These are phyloP conservation scores for Acacia crassicarpa DNA, from an alignment of 306 rosid species.

Conservation along the genomic window DNA sequence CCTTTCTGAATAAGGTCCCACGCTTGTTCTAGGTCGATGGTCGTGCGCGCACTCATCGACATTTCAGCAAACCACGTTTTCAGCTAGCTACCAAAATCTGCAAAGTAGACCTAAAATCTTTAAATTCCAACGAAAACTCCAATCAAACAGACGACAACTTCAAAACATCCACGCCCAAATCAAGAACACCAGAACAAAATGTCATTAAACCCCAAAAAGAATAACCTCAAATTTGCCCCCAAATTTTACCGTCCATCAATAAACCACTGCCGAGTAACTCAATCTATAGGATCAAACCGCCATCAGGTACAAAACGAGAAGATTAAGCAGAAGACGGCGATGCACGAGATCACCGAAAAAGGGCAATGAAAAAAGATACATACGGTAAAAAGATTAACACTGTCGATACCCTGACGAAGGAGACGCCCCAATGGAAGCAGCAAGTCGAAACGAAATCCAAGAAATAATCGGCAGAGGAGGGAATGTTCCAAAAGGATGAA, in stretches of 20 bases:
- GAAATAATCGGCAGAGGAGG: background rate
- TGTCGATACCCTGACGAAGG: background rate
- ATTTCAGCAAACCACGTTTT: background rate
- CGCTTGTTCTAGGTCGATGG: conserved; percentile 33
- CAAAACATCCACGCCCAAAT: background rate
- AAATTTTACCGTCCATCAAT: background rate
- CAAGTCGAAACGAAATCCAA: background rate
- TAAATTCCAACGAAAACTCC: background rate
- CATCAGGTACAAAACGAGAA: background rate
- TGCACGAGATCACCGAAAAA: background rate
- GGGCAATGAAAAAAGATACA: background rate
- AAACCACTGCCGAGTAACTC: background rate
- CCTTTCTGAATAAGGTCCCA: conserved; percentile 42
- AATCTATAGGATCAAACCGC: background rate
- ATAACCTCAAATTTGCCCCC: background rate
- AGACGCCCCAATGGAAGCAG: background rate
- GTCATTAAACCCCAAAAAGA: background rate
- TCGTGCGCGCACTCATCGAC: conserved; percentile 28
- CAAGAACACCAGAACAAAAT: background rate
- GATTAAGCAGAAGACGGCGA: background rate
- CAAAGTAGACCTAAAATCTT: background rate
- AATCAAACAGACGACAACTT: background rate
- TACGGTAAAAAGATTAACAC: background rate
- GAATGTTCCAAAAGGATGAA: conserved; percentile 2
- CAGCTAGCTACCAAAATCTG: conserved; percentile 14